Evolutionary conservation across 2,329 filamentous ascomycete species (phyloP), one percentile per base, ranked within the genome.

Genomic region (Cladosporium sp.): DNA sequence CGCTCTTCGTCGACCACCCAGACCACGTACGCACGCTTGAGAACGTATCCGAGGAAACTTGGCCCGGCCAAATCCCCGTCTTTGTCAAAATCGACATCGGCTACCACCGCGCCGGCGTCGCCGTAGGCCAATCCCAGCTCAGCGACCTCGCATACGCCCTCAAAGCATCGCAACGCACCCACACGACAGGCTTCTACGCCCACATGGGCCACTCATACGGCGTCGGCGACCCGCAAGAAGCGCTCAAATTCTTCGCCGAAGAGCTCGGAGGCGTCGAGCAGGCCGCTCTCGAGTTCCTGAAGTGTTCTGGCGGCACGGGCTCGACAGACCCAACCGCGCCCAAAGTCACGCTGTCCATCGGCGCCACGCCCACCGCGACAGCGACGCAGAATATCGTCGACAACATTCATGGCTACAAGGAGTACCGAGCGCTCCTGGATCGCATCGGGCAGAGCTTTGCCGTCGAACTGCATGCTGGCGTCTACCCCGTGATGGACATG

Each of bases 11-110:
- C 55, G 89, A 94, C 70, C 84, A 92, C 70, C 75, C 80, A 0
- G 77, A 78, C 11, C 88, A 90, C 69, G 70, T 90, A 2, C 69
- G 76, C 1, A 73, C 79, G 5, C 72, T 84, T n/a, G 67, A 74
- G 0, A 68, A 80, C 5, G 74, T 80, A 47, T 69, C 76, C 40
- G 61, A 64, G 1, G 65, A 74, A 1, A 76, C 78, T 1, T 81
- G 79, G 52, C 73, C 69, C 15, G 73, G 76, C 49, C 70, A 75
- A 1, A 82, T 85, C 3, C 78, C 77, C 0, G 76, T 89, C 14
- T 89, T 86, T 67, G 76, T 92, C 66, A 92, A 92, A 66, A 82
- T 93, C 39, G 88, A 93, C 69, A 86, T 88, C 52, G 88, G 88
- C 11, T 85, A 85, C 64, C 80, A 85, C 67, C 85, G 90, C 15